Conservation (phyloP, 768 basidiomycete genomes). For the Austroboletus festivus region DNA sequence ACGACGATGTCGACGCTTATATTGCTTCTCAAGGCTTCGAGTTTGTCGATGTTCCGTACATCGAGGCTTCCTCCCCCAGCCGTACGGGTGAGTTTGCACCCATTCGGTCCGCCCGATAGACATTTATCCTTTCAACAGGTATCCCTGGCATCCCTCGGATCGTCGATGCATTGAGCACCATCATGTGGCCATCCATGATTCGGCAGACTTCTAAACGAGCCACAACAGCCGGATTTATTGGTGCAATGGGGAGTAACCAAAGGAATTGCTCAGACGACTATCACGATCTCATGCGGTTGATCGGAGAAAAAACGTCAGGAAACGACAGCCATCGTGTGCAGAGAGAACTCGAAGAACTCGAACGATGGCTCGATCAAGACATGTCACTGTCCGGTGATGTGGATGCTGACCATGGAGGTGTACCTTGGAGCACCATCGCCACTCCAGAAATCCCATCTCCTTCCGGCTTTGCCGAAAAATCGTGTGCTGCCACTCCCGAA, state of each 20-base stretch:
- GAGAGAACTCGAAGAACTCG: constrained; percentile 56
- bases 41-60: constrained; percentile 51
- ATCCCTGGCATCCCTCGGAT: constrained; percentile 63
- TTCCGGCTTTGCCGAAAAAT: constrained; percentile 18
- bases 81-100: constrained; percentile 14
- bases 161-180: constrained; percentile 75
- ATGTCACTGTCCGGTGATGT: constrained; percentile 15
- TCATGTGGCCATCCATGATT: constrained; percentile 86
- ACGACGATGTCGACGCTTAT: constrained; percentile 60
- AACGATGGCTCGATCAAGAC: constrained; percentile 58
- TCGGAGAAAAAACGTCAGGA: constrained; percentile 22
- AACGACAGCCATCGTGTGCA: constrained; percentile 36
- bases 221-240: neutral
- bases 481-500: constrained; percentile 32
- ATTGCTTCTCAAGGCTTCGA: constrained; percentile 73
- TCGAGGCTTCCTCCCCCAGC: constrained; percentile 6
- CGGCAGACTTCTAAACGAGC: constrained; percentile 11
- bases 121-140: constrained; percentile 29
- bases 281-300: constrained; percentile 19
- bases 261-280: constrained; percentile 17
- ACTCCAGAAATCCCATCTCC: constrained; percentile 30
- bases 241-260: neutral
- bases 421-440: constrained; percentile 41
- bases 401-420: constrained; percentile 18
- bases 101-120: neutral